Evolutionary conservation across 441 rosid genomes (phyloP), one percentile per base, ranked within the genome.

Genomic region (Euphorbia celastroides): DNA sequence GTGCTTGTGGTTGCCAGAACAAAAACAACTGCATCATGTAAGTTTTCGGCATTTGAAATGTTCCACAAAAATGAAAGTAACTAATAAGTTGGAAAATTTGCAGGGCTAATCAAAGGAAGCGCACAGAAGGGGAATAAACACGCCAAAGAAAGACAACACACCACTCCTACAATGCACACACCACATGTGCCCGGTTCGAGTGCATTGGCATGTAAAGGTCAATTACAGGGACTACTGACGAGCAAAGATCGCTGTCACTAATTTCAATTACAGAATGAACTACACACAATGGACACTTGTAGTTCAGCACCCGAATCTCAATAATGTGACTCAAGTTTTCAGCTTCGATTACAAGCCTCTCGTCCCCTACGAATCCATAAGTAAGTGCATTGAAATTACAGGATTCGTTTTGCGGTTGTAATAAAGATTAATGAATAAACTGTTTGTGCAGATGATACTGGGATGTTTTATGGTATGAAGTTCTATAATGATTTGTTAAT

Each of bases 341-440:
- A 93, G 98, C 79, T 93, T 93, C 64, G 88, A 85, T 55, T 91
- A 90, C 86, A 91, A 87, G 76, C 88, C 97, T 23, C 79, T 93
- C 41, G 75, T 83, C 63, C 85, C 96, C 55, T 92, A 92, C 20
- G 83, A 83, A 75, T 77, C 93, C 52, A 85, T 89, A 72, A 92
- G 97, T 91, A 68, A 81, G 93, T 79, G 36, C 63, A 60, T 36
- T 7, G 42, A 51, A 51, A n/a, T n/a, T n/a, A n/a, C n/a, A n/a
- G n/a, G n/a, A n/a, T n/a, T n/a, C n/a, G n/a, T n/a, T n/a, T n/a
- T n/a, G n/a, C n/a, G n/a, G n/a, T n/a, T n/a, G n/a, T n/a, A 12
- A 4, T 23, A 34, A 20, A 57, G 36, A 12, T 25, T n/a, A 17
- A 52, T 10, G 11, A 60, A 36, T 59, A 7, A 26, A 55, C 75